Evolutionary conservation across 306 rosid species (phyloP).

Genomic region (Trifolium fragiferum): DNA sequence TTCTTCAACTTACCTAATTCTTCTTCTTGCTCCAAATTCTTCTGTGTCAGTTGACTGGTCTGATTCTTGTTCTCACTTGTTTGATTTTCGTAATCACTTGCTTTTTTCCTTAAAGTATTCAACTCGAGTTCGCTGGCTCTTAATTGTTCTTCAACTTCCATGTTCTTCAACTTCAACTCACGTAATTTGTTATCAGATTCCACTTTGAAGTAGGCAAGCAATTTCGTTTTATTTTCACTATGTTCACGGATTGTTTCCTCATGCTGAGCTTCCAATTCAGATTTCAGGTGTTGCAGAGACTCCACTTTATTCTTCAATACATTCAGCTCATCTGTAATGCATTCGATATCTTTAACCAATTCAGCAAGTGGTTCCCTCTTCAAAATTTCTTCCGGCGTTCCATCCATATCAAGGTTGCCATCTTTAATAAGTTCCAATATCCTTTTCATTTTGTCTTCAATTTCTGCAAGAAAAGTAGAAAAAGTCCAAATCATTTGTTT

Average conservation of each 20-base stretch:
- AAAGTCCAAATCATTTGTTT: conserved; percentile 39
- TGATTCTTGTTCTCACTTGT: conserved; percentile 44
- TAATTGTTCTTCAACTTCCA: conserved; percentile 29
- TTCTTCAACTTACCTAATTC: not conserved
- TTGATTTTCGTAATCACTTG: conserved; percentile 39
- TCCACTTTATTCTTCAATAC: conserved; percentile 65
- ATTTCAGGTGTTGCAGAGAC: conserved; percentile 52
- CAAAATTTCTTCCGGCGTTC: conserved; percentile 46
- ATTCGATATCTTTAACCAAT: conserved; percentile 69
- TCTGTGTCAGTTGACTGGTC: conserved; percentile 36
- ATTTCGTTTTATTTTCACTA: too few relatives aligned
- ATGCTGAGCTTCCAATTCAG: too few relatives aligned
- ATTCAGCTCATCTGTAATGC: conserved; percentile 57
- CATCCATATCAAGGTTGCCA: conserved; percentile 60
- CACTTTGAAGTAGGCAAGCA: too few relatives aligned
- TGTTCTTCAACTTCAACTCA: too few relatives aligned
- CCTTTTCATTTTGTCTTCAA: conserved; percentile 65
- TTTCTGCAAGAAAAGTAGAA: conserved; percentile 56
- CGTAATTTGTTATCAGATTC: too few relatives aligned
- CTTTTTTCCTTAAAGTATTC: not conserved
- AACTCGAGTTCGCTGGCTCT: not conserved
- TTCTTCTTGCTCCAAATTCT: not conserved
- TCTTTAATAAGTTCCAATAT: conserved; percentile 73
- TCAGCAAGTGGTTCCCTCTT: conserved; percentile 63
- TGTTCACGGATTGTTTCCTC: too few relatives aligned